Evolutionary conservation across 129 eudicot species (phyloP).

Genomic region (Chrysanthemum makinoi): DNA sequence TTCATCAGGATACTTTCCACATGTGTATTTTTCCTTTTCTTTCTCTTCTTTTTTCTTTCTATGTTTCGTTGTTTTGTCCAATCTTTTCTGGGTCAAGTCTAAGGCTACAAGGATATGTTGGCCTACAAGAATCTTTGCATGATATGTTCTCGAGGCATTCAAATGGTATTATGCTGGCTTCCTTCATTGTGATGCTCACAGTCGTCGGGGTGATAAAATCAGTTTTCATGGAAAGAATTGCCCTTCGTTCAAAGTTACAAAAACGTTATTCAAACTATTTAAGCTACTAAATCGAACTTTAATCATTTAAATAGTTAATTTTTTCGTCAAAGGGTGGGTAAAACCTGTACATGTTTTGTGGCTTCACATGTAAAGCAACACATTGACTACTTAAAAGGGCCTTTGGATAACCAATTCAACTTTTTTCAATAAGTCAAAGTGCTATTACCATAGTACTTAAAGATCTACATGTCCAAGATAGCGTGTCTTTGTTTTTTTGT

Average conservation of each 20-base stretch:
- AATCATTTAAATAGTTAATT: not conserved
- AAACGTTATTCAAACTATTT: slow-evolving; percentile 1
- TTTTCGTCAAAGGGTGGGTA: not conserved
- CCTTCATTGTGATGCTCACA: slow-evolving; percentile 17
- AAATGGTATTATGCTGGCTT: slow-evolving; percentile 10
- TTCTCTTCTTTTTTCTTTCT: not conserved
- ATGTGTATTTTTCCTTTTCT: slow-evolving; percentile 7
- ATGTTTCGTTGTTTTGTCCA: not conserved
- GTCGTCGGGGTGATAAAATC: slow-evolving; percentile 17
- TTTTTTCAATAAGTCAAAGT: not conserved
- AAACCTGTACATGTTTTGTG: slow-evolving; percentile 8
- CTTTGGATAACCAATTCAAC: not conserved
- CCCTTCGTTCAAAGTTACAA: slow-evolving; percentile 15
- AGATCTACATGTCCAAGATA: slow-evolving; percentile 6
- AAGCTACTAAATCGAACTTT: slow-evolving; percentile 11
- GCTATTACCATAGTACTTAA: slow-evolving; percentile 5
- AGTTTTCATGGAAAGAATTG: slow-evolving; percentile 11
- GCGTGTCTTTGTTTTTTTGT: slow-evolving; percentile 9
- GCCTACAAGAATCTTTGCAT: slow-evolving; percentile 63
- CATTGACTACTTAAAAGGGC: slow-evolving; percentile 4
- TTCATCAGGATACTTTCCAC: not conserved
- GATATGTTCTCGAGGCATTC: slow-evolving; percentile 27
- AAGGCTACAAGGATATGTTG: slow-evolving; percentile 36
- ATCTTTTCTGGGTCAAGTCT: slow-evolving; percentile 2
- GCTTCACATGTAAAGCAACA: not conserved